Evolutionary conservation across 768 basidiomycete genomes (phyloP).

Genomic region (Filobasidium wieringae): DNA sequence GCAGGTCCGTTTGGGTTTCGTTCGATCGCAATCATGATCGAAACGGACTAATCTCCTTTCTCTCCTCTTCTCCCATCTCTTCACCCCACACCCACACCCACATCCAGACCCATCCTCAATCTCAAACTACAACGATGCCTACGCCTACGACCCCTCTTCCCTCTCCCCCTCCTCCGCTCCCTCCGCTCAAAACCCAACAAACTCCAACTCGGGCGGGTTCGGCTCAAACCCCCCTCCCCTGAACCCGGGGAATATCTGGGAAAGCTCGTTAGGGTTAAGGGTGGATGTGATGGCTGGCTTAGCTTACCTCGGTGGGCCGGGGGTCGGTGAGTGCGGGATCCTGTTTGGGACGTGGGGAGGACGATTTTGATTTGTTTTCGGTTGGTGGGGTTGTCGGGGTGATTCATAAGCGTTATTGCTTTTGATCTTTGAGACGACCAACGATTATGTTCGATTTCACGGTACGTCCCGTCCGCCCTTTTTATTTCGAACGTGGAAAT

Average conservation of each 20-base stretch:
- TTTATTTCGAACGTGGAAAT: too few relatives aligned
- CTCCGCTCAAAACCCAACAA: too few relatives aligned
- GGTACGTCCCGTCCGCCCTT: slow-evolving; percentile 47
- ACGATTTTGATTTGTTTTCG: background rate
- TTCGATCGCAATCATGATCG: background rate
- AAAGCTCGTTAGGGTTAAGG: slow-evolving; percentile 52
- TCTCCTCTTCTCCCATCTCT: background rate
- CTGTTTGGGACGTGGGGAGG: background rate
- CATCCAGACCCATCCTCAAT: slow-evolving; percentile 36
- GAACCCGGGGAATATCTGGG: slow-evolving; percentile 48
- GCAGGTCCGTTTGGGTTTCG: too few relatives aligned
- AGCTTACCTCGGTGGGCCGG: slow-evolving; percentile 57
- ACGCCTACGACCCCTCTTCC: slow-evolving; percentile 38
- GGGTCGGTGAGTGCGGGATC: slow-evolving; percentile 49
- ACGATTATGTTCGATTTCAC: slow-evolving; percentile 67
- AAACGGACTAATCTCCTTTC: background rate
- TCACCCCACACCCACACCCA: slow-evolving; percentile 2
- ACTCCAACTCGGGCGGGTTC: background rate
- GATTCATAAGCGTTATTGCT: slow-evolving; percentile 48
- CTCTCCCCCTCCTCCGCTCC: background rate
- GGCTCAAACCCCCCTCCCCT: background rate
- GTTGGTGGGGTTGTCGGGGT: background rate
- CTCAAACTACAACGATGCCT: slow-evolving; percentile 29
- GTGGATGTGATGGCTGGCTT: slow-evolving; percentile 56
- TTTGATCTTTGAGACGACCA: slow-evolving; percentile 62